phyloP scores from a whole-genome alignment of 257 asterid genomes.

The Solanum medicagineum region DNA sequence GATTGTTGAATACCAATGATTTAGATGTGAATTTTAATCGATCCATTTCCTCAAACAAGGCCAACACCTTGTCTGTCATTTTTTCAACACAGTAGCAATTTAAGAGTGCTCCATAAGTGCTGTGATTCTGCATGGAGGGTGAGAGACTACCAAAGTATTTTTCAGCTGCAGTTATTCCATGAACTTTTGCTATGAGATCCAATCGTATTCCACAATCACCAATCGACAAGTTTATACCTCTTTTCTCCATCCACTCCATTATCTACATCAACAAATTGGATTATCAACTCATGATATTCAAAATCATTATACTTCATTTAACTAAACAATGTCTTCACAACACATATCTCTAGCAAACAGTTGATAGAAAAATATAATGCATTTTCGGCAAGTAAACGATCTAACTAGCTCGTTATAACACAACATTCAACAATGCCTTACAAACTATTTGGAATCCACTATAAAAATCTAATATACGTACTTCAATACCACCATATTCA shows the following conservation, averaged over 20 bases:
- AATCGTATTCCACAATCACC: conserved; percentile 37
- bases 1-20: conserved; percentile 41
- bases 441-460: background rate
- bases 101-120: conserved; percentile 57
- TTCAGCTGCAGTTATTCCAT: conserved; percentile 68
- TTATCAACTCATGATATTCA: background rate
- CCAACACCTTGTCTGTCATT: conserved; percentile 46
- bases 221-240: conserved; percentile 27
- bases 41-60: conserved; percentile 38
- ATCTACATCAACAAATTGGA: conserved; percentile 30
- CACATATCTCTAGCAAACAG: background rate
- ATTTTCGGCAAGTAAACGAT: background rate
- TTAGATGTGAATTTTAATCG: conserved; percentile 16
- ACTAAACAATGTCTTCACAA: background rate
- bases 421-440: background rate
- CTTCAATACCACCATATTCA: background rate
- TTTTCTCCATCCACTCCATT: conserved; percentile 70
- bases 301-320: background rate
- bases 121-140: conserved; percentile 21
- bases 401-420: background rate
- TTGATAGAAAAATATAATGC: background rate
- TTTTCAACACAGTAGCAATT: conserved; percentile 58
- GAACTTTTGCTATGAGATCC: conserved; percentile 49
- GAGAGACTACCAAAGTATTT: conserved; percentile 40
- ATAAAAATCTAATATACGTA: background rate